Evolutionary conservation across 139 green algal species (phyloP).

Genomic region (Coelastrella sp.): DNA sequence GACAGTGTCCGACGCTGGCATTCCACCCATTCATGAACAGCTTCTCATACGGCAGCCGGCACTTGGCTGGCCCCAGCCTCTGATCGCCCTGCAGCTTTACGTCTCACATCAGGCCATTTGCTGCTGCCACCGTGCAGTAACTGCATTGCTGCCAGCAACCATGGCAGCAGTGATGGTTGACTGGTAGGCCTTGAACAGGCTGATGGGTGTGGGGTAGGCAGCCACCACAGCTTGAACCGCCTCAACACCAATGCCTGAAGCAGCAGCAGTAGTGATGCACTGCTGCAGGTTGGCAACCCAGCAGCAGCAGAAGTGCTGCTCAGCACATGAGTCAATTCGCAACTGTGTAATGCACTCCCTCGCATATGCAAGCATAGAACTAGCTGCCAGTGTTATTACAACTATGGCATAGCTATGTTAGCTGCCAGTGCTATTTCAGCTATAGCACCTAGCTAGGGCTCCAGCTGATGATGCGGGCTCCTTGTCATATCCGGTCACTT

Average conservation of each 20-base stretch:
- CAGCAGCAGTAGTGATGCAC: background rate
- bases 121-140: too few relatives aligned
- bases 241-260: slow-evolving; percentile 38
- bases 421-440: too few relatives aligned
- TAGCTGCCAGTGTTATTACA: too few relatives aligned
- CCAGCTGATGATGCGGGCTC: too few relatives aligned
- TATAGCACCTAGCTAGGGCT: too few relatives aligned
- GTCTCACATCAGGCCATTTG: background rate
- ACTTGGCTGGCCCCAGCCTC: slow-evolving; percentile 10
- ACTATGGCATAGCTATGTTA: too few relatives aligned
- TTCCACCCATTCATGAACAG: slow-evolving; percentile 35
- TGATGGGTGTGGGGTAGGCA: slow-evolving; percentile 36
- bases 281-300: background rate
- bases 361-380: too few relatives aligned
- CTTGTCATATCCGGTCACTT: too few relatives aligned
- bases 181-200: slow-evolving; percentile 35
- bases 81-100: slow-evolving; percentile 5
- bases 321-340: too few relatives aligned
- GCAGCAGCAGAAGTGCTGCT: too few relatives aligned
- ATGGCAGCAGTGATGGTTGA: background rate
- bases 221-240: slow-evolving; percentile 20
- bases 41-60: background rate
- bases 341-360: too few relatives aligned
- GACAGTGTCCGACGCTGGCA: too few relatives aligned
- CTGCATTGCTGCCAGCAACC: background rate